Evolutionary conservation across 441 rosid species (phyloP).

Genomic region (Brassica balearica): DNA sequence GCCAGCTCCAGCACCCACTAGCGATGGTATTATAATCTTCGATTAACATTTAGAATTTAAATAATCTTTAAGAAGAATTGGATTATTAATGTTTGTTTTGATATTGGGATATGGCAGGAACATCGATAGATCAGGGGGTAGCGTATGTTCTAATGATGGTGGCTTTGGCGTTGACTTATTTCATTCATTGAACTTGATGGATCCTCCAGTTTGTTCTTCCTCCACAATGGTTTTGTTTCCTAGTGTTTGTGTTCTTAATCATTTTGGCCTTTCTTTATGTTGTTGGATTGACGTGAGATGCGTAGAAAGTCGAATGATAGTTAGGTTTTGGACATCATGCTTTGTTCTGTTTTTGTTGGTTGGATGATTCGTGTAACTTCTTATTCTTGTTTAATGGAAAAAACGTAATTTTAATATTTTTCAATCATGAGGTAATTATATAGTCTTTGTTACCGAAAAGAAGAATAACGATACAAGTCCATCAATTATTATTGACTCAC

Average conservation of each 20-base stretch:
- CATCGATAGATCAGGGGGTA: constrained; percentile 74
- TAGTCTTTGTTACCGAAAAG: not conserved
- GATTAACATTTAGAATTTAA: not conserved
- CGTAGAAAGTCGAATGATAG: constrained; percentile 23
- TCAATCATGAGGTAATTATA: not conserved
- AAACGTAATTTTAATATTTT: not conserved
- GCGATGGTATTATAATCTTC: constrained; percentile 53
- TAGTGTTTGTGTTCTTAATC: constrained; percentile 23
- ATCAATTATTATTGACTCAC: not conserved
- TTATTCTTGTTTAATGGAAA: not conserved
- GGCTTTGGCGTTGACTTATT: constrained; percentile 70
- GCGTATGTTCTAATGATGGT: constrained; percentile 73
- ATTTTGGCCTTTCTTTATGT: not conserved
- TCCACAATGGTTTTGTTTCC: constrained; percentile 24
- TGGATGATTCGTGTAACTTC: constrained; percentile 8
- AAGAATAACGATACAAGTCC: not conserved
- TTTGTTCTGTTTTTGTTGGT: constrained; percentile 33
- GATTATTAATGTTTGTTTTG: not conserved
- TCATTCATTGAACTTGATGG: constrained; percentile 51
- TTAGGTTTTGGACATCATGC: constrained; percentile 31
- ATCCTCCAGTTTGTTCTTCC: constrained; percentile 23
- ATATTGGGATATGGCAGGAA: constrained; percentile 50
- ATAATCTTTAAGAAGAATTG: not conserved
- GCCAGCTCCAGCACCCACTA: constrained; percentile 68
- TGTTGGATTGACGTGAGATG: constrained; percentile 30